Conservation (phyloP, 768 basidiomycete species). For the Lentinula boryana region DNA sequence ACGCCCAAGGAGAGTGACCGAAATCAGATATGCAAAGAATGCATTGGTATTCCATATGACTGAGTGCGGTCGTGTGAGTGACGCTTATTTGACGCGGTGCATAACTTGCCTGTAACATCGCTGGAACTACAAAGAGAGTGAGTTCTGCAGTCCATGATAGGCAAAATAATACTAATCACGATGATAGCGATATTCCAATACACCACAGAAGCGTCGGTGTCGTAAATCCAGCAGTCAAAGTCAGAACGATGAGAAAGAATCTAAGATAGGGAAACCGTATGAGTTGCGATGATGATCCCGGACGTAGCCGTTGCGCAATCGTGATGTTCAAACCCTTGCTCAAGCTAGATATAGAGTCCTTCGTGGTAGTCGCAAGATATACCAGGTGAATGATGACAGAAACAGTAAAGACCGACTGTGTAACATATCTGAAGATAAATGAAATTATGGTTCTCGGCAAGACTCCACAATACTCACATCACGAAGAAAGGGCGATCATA, state of each 20-base stretch:
- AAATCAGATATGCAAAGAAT: background rate
- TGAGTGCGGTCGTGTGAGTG: background rate
- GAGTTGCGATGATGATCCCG: no score
- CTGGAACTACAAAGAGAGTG: background rate
- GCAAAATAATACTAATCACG: background rate
- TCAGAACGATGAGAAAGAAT: background rate
- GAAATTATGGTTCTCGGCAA: background rate
- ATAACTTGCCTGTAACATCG: conserved; percentile 3
- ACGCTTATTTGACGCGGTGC: background rate
- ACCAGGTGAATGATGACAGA: background rate
- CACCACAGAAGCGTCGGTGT: background rate
- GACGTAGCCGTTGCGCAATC: background rate
- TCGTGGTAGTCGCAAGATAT: background rate
- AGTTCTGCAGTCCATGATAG: no score
- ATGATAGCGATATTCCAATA: background rate
- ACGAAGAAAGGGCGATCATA: background rate
- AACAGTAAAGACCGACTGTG: background rate
- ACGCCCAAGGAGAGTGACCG: background rate
- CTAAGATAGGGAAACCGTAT: background rate
- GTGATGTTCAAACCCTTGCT: background rate
- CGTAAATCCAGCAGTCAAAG: background rate
- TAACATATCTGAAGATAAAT: background rate
- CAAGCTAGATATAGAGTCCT: background rate
- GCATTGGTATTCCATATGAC: conserved; percentile 1
- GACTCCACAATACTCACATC: background rate